Conservation (phyloP, 1,139 yeast genomes). For the Candida pseudoviswanathii region DNA sequence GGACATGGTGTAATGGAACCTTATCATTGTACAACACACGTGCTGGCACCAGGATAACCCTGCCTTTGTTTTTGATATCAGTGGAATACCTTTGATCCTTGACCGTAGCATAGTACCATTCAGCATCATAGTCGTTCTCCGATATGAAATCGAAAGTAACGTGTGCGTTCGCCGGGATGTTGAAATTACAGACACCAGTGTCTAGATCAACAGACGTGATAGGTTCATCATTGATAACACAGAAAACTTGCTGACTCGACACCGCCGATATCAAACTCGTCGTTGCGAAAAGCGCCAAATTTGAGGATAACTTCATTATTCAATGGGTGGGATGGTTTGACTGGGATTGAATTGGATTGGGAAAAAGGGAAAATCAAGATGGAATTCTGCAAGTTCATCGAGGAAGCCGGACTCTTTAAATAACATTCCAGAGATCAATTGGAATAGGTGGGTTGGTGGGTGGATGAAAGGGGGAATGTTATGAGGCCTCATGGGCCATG, state of each 20-base stretch:
- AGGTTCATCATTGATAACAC: slow-evolving; percentile 34
- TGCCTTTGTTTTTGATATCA: slow-evolving; percentile 38
- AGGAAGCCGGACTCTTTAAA: background rate
- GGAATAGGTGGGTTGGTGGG: background rate
- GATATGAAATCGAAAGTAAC: slow-evolving; percentile 28
- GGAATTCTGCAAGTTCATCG: background rate
- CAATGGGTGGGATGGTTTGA: background rate
- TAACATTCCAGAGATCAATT: background rate
- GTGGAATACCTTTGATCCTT: slow-evolving; percentile 27
- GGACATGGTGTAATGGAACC: slow-evolving; percentile 32
- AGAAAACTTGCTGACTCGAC: slow-evolving; percentile 34
- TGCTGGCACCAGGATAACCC: slow-evolving; percentile 36
- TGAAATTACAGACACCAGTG: slow-evolving; percentile 42
- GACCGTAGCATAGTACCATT: slow-evolving; percentile 37
- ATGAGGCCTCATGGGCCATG: background rate
- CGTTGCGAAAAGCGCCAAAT: slow-evolving; percentile 11
- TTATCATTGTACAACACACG: slow-evolving; percentile 24
- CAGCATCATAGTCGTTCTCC: slow-evolving; percentile 34
- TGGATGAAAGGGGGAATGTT: background rate
- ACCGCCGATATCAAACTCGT: slow-evolving; percentile 22
- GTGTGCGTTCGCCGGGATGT: slow-evolving; percentile 30
- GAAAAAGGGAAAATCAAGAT: background rate
- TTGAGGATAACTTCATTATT: slow-evolving; percentile 5
- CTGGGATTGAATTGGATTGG: background rate
- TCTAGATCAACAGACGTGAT: slow-evolving; percentile 40